These are phyloP conservation scores for Chlorella sp. DNA, from an alignment of 139 green algal species.

Conservation along the genomic window DNA sequence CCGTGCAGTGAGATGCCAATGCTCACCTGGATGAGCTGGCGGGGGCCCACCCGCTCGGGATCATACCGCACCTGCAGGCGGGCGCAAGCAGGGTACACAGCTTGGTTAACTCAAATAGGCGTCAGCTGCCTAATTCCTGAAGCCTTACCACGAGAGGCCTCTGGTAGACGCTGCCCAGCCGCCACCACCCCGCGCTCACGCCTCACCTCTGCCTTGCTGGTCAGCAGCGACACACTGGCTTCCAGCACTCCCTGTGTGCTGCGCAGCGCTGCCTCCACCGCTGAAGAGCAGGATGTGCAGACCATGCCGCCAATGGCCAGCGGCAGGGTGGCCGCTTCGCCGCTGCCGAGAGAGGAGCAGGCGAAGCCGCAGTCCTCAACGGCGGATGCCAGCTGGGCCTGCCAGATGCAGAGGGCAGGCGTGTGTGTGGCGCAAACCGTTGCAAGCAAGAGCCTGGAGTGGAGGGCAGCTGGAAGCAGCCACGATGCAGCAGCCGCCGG, in stretches of 20 bases:
- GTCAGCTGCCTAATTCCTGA: too few species aligned
- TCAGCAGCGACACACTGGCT: slow-evolving; percentile 21
- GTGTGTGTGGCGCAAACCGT: too few species aligned
- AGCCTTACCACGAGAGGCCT: too few species aligned
- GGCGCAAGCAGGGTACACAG: background rate
- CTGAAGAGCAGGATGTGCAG: slow-evolving; percentile 7
- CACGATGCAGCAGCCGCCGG: too few species aligned
- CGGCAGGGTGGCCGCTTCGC: slow-evolving; percentile 56
- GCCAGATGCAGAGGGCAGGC: background rate
- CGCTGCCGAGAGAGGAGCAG: slow-evolving; percentile 31
- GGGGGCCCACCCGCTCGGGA: slow-evolving; percentile 65
- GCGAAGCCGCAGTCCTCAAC: slow-evolving; percentile 43
- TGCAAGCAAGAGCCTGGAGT: too few species aligned
- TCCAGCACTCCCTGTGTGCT: slow-evolving; percentile 3
- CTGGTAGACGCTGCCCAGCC: background rate
- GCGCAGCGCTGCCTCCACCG: slow-evolving; percentile 26
- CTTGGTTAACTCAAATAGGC: too few species aligned
- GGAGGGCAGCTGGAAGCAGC: too few species aligned
- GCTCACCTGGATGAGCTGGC: slow-evolving; percentile 63
- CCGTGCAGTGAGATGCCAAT: too few species aligned
- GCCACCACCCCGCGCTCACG: too few species aligned
- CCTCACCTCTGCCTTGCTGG: slow-evolving; percentile 16
- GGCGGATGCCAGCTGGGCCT: slow-evolving; percentile 1
- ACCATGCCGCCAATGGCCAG: slow-evolving; percentile 28
- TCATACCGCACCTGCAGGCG: slow-evolving; percentile 60